Evolutionary conservation across 2,329 filamentous ascomycete species (phyloP), one percentile per base, ranked within the genome.

Genomic region (Ophiognomonia clavigignenti-juglandacearum): DNA sequence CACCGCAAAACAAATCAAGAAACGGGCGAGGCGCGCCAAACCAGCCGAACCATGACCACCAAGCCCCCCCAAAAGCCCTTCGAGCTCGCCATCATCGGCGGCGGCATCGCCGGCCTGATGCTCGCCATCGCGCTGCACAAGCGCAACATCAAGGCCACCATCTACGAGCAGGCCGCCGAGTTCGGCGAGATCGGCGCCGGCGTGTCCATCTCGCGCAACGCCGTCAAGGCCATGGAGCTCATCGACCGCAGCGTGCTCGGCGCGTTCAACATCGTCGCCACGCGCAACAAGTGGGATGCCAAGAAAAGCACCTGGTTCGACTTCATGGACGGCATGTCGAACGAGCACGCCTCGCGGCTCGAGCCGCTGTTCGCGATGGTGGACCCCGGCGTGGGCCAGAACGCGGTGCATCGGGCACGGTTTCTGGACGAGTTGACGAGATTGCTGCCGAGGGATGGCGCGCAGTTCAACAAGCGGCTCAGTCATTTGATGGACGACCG

Each of bases 71-170:
- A 39, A 3, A 57, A 57, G 31, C 56, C 57, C 6, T 57, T 65
- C 43, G 54, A 62, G 40, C 47, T 69, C 38, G 66, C 66, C 47
- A 63, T 69, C 27, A 56, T 69, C 19, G 74, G 57, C 57, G 70
- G 56, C 54, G 72, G 57, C 57, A 73, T 59, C 52, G 71, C 59
- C 48, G 68, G 66, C 10, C 52, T 68, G 1, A 62, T 60, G 6
- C 57, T 68, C 7, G 62, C 65, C 3, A 59, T 68, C 22, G 54
- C 53, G 14, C 59, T 69, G 6, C 52, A 57, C 13, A 47, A 54
- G 40, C 60, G 63, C 26, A 47, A 56, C 23, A 55, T 68, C n/a
- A 51, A 53, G 3, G 55, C 59, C 47, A 65, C 58, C 9, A 48
- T 69, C 18, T 69, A 68, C 54, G 66, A 69, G 48, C 59, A 63